A percentile compares a stretch with the other conserved stretches of the same genome.
phyloP scores from a whole-genome alignment of 352 stramenopile genomes.

The Pythium rishiriense region DNA sequence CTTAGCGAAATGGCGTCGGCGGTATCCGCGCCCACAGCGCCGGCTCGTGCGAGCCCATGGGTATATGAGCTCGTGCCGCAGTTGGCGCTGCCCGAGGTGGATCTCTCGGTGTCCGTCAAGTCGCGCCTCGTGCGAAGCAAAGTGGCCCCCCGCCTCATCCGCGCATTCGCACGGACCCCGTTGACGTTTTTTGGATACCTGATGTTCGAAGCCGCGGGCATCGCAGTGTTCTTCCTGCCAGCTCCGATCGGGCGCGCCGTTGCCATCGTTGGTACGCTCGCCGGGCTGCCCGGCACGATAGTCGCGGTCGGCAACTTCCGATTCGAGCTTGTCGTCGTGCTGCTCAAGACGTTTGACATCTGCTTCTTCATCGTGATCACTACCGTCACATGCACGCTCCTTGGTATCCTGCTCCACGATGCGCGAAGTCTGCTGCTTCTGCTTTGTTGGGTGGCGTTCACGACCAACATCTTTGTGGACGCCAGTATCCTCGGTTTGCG shows the following conservation, averaged over 20 bases:
- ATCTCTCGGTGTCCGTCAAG: constrained; percentile 23
- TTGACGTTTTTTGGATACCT: neutral
- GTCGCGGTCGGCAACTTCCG: constrained; percentile 21
- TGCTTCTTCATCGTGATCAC: constrained; percentile 40
- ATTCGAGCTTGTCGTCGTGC: constrained; percentile 39
- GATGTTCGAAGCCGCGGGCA: neutral
- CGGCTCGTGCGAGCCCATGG: neutral
- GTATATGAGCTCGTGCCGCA: constrained; percentile 21
- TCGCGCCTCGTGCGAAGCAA: constrained; percentile 4
- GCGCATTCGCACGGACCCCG: neutral
- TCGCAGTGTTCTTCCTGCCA: neutral
- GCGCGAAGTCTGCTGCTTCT: neutral
- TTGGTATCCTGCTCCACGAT: neutral
- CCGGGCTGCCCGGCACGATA: neutral
- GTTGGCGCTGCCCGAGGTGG: constrained; percentile 11
- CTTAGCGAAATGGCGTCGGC: neutral
- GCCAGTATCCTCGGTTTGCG: constrained; percentile 9
- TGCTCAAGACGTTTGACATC: constrained; percentile 42
- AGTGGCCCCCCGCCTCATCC: neutral
- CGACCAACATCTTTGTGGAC: constrained; percentile 19
- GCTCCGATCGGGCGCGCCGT: constrained; percentile 16
- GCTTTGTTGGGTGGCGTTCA: neutral
- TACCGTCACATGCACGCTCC: neutral
- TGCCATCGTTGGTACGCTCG: neutral
- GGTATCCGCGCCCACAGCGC: neutral